These are phyloP conservation scores for Cercospora zeae-maydis DNA, from an alignment of 2,329 filamentous ascomycete species.

Conservation along the genomic window DNA sequence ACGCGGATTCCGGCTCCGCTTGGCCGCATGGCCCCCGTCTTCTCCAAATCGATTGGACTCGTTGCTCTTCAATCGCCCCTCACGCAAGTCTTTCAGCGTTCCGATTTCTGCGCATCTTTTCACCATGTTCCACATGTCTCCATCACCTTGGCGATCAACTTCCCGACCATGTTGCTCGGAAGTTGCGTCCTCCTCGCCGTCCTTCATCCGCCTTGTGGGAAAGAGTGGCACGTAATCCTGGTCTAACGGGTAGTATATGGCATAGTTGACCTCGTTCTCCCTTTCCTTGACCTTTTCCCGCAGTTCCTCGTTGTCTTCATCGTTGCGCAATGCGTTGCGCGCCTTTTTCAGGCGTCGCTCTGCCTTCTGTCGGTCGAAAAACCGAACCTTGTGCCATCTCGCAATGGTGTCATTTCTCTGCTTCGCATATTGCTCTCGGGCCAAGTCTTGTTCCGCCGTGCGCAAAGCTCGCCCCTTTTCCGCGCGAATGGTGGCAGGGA, in stretches of 20 bases:
- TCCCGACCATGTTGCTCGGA: slow-evolving; percentile 44
- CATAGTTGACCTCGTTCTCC: slow-evolving; percentile 73
- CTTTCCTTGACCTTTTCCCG: slow-evolving; percentile 39
- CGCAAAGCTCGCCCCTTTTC: slow-evolving; percentile 70
- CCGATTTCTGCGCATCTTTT: slow-evolving; percentile 62
- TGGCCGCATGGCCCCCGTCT: not conserved
- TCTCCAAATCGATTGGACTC: not conserved
- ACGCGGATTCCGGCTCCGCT: not conserved
- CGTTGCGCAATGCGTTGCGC: slow-evolving; percentile 54
- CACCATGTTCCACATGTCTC: slow-evolving; percentile 65
- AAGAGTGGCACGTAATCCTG: slow-evolving; percentile 65
- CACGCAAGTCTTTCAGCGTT: slow-evolving; percentile 53
- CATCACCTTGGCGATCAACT: slow-evolving; percentile 39
- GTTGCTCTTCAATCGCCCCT: slow-evolving; percentile 42
- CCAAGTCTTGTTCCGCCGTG: slow-evolving; percentile 62
- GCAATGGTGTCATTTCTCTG: slow-evolving; percentile 66
- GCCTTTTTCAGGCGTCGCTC: slow-evolving; percentile 63
- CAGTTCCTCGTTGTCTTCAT: slow-evolving; percentile 32
- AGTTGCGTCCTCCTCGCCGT: slow-evolving; percentile 33
- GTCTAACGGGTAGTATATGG: slow-evolving; percentile 66
- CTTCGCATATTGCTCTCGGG: slow-evolving; percentile 57
- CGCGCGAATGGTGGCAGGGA: slow-evolving; percentile 64
- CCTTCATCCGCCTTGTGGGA: slow-evolving; percentile 34
- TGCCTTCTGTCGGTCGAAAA: slow-evolving; percentile 80
- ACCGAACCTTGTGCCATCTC: slow-evolving; percentile 79